Base-by-base conservation (phyloP, 2,329 filamentous ascomycete species). In the Arthroderma sp. region DNA sequence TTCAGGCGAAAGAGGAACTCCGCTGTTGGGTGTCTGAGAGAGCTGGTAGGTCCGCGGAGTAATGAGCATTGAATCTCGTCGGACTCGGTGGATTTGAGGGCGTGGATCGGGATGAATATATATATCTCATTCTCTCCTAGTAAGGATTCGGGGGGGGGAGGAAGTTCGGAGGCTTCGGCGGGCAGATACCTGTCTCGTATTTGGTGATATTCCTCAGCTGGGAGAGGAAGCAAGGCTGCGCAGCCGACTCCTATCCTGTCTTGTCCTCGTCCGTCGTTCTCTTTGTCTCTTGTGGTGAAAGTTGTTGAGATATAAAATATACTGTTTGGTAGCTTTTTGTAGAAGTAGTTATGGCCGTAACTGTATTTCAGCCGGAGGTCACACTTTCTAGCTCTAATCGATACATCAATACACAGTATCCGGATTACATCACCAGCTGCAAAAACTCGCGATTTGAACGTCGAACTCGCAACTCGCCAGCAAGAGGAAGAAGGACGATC, bases 401-500 rank as follows among this genome's bases (percentile, higher is more conserved):
- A 51, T 7, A 17, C n/a, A n/a, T 19, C 28, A 51, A 31, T n/a
- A 51, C n/a, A 19, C 15, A 3, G 47, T 31, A 51, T 51, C n/a
- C 15, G 9, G 19, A 33, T 51, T 51, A 51, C 47, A 33, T 54
- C 51, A 61, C 56, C 39, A 62, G 38, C 37, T 59, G 44, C 38
- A 59, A 35, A 15, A 61, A 54, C 37, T 59, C 33, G 35, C 57
- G 58, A 2, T 33, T 23, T 13, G 53, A 58, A 37, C 43, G 44
- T n/a, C 38, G 51, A 33, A 95, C 79, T 59, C 81, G 77, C 19
- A 17, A 8, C 81, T 90, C 90, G 1, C 79, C 83, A 55, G 76
- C 41, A 11, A 13, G 19, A 9, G 86, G 85, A 0, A 95, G 74
- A 59, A 81, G 79, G 2, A 96, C 81, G 65, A 95, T 94, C 56